Percentiles rank a stretch among this genome's conserved stretches.
phyloP scores from a whole-genome alignment of 768 basidiomycete genomes.

The Tylopilus sp. region DNA sequence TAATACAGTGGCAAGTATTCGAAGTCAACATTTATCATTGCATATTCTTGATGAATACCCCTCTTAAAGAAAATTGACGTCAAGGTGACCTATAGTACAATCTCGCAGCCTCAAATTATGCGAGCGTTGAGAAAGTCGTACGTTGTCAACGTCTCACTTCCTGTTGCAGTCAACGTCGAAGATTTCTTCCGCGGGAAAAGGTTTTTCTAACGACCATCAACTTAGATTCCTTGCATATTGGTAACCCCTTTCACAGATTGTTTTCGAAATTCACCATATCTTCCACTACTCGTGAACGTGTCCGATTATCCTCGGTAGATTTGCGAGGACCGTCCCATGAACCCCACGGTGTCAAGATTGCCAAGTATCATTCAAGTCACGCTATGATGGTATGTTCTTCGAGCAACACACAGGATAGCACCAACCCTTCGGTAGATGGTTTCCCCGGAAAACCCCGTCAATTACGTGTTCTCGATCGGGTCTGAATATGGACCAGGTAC shows the following conservation, averaged over 20 bases:
- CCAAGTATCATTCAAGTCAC: slow-evolving; percentile 45
- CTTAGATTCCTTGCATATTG: not conserved
- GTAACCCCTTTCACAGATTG: slow-evolving; percentile 46
- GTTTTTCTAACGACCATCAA: slow-evolving; percentile 36
- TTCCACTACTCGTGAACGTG: slow-evolving; percentile 69
- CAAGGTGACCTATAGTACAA: slow-evolving; percentile 66
- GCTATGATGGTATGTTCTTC: slow-evolving; percentile 45
- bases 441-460: slow-evolving; percentile 69
- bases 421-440: slow-evolving; percentile 53
- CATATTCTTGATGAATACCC: slow-evolving; percentile 1
- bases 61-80: slow-evolving; percentile 68
- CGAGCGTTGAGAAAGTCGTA: slow-evolving; percentile 55
- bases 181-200: slow-evolving; percentile 90
- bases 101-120: slow-evolving; percentile 45
- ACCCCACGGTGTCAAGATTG: slow-evolving; percentile 50
- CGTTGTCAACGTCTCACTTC: slow-evolving; percentile 65
- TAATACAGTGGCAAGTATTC: slow-evolving; percentile 57
- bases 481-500: slow-evolving; percentile 60
- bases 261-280: slow-evolving; percentile 91
- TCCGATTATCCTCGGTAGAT: slow-evolving; percentile 66
- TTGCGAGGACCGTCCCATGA: slow-evolving; percentile 46
- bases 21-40: not conserved
- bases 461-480: slow-evolving; percentile 79
- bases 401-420: not conserved
- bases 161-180: slow-evolving; percentile 90